Evolutionary conservation across 768 basidiomycete genomes (phyloP), one percentile per base, ranked within the genome.

Genomic region (Austroboletus festivus): DNA sequence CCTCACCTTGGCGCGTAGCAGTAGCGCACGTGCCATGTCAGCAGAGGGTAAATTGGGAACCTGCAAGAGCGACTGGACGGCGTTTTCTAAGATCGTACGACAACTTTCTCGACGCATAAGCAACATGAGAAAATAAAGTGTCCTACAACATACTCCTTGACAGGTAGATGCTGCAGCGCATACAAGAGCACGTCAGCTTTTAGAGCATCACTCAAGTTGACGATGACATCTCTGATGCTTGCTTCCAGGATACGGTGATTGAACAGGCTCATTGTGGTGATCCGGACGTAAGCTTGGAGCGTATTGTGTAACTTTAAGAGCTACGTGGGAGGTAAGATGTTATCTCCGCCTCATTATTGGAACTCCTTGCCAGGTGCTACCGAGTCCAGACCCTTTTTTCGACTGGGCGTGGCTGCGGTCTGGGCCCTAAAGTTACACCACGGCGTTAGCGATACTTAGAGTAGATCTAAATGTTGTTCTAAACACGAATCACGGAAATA

Each of bases 1-100:
- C 54, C 83, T 76, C 51, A 77, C 75, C 68, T 80, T 79, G 18
- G 83, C 86, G 21, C 86, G 77, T 42, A 87, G 63, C 39, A 88
- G 73, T 50, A 81, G 77, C 43, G 83, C 83, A 59, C 77, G 79
- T 20, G 81, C 78, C 9, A 78, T 64, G 44, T 75, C 79, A 57
- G 74, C 71, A 9, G 77, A 64, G 37, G 76, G 71, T 35, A 81
- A 68, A 11, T 77, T 76, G 16, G 75, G 70, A 42, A 86, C 74
- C 54, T 79, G 75, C 37, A 88, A 71, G 54, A 82, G 82, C 4
- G 84, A 85, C 65, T 85, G 82, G 50, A 85, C 81, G 12, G 31
- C 31, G 15, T 33, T 33, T 33, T 33, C 31, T 4, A 33, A 4
- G 31, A 33, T 13, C 31, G 12, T 13, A 33, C 31, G 31, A 33